Evolutionary conservation across 1,284 basidiomycete species (phyloP).

Genomic region (Naganishia albida): DNA sequence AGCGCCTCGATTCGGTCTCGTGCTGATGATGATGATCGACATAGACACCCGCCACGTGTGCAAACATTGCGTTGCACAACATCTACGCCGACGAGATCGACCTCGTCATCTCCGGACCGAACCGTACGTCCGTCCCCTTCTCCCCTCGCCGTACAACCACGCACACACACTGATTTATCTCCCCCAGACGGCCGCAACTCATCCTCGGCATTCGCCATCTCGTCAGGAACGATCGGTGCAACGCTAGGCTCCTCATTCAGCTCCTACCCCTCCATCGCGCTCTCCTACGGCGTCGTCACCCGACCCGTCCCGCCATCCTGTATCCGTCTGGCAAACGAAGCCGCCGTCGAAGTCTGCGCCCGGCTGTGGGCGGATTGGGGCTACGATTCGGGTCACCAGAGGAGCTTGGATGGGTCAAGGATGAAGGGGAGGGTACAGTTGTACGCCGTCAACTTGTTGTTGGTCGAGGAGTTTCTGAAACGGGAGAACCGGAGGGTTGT

Average conservation of each 20-base stretch:
- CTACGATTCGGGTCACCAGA: constrained; percentile 52
- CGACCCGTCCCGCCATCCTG: constrained; percentile 66
- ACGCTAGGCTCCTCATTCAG: constrained; percentile 83
- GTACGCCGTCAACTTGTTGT: constrained; percentile 52
- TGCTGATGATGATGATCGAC: background rate
- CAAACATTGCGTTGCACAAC: constrained; percentile 85
- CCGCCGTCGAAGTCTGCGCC: constrained; percentile 67
- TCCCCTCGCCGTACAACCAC: background rate
- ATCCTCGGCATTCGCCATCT: constrained; percentile 77
- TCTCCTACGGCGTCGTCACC: constrained; percentile 80
- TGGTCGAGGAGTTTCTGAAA: constrained; percentile 45
- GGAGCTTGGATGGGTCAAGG: constrained; percentile 8
- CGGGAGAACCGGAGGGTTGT: constrained; percentile 42
- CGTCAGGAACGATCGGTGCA: constrained; percentile 87
- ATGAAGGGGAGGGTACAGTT: constrained; percentile 41
- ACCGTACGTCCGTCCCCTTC: constrained; percentile 44
- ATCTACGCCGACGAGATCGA: constrained; percentile 80
- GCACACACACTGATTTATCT: background rate
- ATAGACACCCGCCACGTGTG: constrained; percentile 85
- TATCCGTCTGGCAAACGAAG: constrained; percentile 68
- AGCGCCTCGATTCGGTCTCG: background rate
- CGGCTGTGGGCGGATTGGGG: constrained; percentile 82
- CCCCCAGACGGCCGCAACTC: constrained; percentile 69
- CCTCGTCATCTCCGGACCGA: constrained; percentile 62
- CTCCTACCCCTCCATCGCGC: constrained; percentile 72